Evolutionary conservation across 1,139 yeast species (phyloP), one percentile per base, ranked within the genome.

Genomic region (Hyphopichia buzzinii): DNA sequence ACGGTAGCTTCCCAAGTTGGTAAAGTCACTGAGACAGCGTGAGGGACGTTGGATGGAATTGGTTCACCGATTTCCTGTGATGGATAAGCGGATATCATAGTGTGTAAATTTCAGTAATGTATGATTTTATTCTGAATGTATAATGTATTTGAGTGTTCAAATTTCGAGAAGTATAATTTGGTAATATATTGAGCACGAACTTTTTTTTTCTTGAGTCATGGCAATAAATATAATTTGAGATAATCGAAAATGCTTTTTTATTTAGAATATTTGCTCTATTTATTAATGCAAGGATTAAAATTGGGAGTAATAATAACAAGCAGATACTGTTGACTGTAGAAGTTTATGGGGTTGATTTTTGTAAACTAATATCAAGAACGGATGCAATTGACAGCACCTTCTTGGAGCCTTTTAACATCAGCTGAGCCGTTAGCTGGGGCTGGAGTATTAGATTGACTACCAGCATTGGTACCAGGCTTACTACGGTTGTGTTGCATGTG

Each of bases 401-500:
- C 86, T 46, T 77, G 61, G 36, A 84, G 72, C 41, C 86, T 70
- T 39, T 72, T 62, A 36, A 82, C 48, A 40, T 80, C 84, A 15
- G 59, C 59, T 24, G 38, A 30, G 2, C 51, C 49, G 31, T 42
- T 42, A 24, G 40, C 46, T 8, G 52, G 35, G 15, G 47, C 36
- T 17, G 55, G 36, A 10, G 50, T 35, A 16, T 48, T 40, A 14
- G 53, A 42, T 14, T 58, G 54, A 8, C 62, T 46, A 4, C 72
- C 49, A 8, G 61, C 42, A n/a, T n/a, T n/a, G 15, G 62, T 47
- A 6, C 77, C 72, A 15, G 79, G 76, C 33, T 77, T 81, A 40
- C 79, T 74, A 62, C 97, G 83, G 71, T 94, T 94, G 59, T 85
- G 97, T 42, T 81, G 83, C 98, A 94, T 94, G 64, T 94, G 99